These are phyloP conservation scores for Eucalyptus urophylla DNA, from an alignment of 345 rosid genomes.

Conservation along the genomic window DNA sequence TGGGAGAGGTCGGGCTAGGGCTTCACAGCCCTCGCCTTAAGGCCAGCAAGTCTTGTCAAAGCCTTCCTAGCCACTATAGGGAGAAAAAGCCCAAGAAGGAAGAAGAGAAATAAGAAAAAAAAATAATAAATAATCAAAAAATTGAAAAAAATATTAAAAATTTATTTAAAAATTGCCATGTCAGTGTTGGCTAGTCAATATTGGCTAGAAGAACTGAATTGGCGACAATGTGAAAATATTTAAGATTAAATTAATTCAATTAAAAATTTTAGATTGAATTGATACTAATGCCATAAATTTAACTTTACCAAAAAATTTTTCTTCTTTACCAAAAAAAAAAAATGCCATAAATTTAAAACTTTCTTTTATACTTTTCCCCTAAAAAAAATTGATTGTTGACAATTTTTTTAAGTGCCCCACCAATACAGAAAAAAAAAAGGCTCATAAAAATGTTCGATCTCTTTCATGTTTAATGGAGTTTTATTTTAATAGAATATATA, in stretches of 20 bases:
- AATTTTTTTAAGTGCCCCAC: not conserved
- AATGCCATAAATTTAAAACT: too few species aligned
- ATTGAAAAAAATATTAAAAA: too few species aligned
- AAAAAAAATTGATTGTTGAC: not conserved
- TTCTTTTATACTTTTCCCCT: too few species aligned
- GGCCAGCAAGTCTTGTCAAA: too few species aligned
- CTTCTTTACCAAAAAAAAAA: too few species aligned
- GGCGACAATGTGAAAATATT: fast-evolving
- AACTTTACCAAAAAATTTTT: too few species aligned
- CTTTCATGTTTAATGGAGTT: not conserved
- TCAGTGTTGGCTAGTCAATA: fast-evolving
- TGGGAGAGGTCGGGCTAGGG: too few species aligned
- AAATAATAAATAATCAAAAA: too few species aligned
- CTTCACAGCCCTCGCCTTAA: fast-evolving
- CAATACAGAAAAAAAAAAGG: not conserved
- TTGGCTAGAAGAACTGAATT: fast-evolving
- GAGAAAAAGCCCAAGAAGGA: too few species aligned
- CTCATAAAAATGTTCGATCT: fast-evolving
- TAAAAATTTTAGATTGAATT: fast-evolving
- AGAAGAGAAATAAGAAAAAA: too few species aligned
- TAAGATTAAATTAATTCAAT: fast-evolving
- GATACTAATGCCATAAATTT: fast-evolving
- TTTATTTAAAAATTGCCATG: fast-evolving
- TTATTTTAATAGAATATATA: not conserved
- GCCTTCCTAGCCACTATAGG: too few species aligned